Evolutionary conservation across 257 asterid genomes (phyloP).

Genomic region (Primulina huaijiensis): DNA sequence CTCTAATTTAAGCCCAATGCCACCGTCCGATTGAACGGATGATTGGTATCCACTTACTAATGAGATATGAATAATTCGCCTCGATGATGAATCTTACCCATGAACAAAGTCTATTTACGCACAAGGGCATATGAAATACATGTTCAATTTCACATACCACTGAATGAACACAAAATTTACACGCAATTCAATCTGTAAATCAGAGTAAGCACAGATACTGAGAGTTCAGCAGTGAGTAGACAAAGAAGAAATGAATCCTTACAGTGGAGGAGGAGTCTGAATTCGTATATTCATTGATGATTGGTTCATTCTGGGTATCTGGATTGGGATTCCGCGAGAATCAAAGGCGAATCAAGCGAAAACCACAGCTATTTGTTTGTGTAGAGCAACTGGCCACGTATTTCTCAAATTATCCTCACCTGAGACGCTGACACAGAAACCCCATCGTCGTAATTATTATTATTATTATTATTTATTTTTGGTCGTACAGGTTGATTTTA

Average conservation of each 20-base stretch:
- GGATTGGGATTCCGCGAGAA: neutral
- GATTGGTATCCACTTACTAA: neutral
- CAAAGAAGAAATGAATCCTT: conserved; percentile 19
- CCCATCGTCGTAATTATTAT: no score
- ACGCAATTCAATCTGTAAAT: neutral
- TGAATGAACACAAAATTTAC: neutral
- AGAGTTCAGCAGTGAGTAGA: neutral
- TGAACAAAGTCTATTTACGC: neutral
- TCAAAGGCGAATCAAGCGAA: neutral
- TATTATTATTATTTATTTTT: no score
- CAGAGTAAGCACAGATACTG: neutral
- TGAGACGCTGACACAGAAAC: no score
- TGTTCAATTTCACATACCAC: neutral
- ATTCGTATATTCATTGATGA: conserved; percentile 52
- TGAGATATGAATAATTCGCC: neutral
- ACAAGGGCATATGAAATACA: neutral
- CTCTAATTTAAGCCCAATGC: neutral
- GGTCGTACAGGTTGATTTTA: no score
- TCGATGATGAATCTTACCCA: neutral
- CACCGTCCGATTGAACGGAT: neutral
- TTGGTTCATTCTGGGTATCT: conserved; percentile 34
- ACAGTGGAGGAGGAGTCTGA: conserved; percentile 65
- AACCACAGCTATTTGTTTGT: neutral
- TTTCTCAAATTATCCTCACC: neutral
- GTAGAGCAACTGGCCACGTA: neutral